phyloP scores from a whole-genome alignment of 495 filamentous ascomycete genomes.

The Hypomontagnella submonticulosa region DNA sequence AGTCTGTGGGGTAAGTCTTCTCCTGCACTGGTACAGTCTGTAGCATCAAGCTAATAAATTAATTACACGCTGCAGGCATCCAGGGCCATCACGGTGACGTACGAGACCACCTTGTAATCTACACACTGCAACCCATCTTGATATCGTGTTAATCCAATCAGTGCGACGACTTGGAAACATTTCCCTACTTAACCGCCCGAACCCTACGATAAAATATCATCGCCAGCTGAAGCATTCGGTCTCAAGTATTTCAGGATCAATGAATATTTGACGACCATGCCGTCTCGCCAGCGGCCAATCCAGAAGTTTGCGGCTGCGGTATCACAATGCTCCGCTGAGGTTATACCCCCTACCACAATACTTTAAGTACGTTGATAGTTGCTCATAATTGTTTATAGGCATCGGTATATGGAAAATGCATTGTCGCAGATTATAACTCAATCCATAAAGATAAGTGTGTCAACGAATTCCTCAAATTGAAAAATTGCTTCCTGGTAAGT shows the following conservation, averaged over 20 bases:
- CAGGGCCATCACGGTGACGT: no score
- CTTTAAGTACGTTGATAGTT: not conserved
- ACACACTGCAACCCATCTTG: no score
- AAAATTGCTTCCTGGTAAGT: constrained; percentile 88
- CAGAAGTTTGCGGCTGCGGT: constrained; percentile 87
- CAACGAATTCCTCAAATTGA: constrained; percentile 84
- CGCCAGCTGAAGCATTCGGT: not conserved
- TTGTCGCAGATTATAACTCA: constrained; percentile 89
- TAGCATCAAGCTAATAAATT: no score
- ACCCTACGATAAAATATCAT: no score
- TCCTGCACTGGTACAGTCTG: no score
- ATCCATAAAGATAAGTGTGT: constrained; percentile 92
- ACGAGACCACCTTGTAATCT: no score
- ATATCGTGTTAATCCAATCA: no score
- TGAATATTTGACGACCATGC: constrained; percentile 43
- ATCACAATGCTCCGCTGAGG: constrained; percentile 85
- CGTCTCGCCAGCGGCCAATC: constrained; percentile 72
- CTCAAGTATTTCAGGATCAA: not conserved
- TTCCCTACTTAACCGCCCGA: no score
- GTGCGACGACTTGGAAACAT: no score
- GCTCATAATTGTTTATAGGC: constrained; percentile 63
- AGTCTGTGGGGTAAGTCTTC: no score
- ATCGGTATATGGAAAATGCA: constrained; percentile 89
- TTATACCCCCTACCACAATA: constrained; percentile 45
- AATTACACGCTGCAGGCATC: no score